These are phyloP conservation scores for Penicillium decumbens DNA, from an alignment of 2,329 filamentous ascomycete genomes.

Conservation along the genomic window DNA sequence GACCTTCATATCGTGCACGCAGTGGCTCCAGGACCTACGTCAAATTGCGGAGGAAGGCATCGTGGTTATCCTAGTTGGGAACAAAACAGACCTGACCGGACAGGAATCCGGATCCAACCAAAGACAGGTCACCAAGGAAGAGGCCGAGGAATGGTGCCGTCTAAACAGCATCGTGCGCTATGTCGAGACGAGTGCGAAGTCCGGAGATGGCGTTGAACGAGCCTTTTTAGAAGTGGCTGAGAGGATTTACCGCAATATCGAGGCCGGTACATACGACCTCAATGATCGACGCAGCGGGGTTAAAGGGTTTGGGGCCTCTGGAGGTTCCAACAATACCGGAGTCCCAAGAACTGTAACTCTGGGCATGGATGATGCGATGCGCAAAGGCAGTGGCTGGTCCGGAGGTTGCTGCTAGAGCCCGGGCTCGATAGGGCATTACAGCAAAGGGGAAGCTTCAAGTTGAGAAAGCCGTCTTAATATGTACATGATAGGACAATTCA, in stretches of 20 bases:
- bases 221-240: constrained; percentile 93
- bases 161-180: constrained; percentile 85
- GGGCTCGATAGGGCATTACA: not conserved
- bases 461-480: not conserved
- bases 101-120: constrained; percentile 43
- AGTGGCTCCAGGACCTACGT: constrained; percentile 89
- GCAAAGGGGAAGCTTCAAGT: not conserved
- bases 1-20: constrained; percentile 82
- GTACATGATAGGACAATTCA: constrained; percentile 1
- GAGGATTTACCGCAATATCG: constrained; percentile 94
- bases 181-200: constrained; percentile 95
- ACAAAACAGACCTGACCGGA: constrained; percentile 79
- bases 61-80: constrained; percentile 89
- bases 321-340: constrained; percentile 32
- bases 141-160: constrained; percentile 86
- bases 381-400: constrained; percentile 36
- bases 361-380: constrained; percentile 47
- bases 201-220: constrained; percentile 85
- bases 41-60: constrained; percentile 96
- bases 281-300: constrained; percentile 90
- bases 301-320: constrained; percentile 56
- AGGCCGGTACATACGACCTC: constrained; percentile 88
- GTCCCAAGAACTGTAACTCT: constrained; percentile 42
- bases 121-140: constrained; percentile 72
- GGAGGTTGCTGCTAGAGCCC: constrained; percentile 37